Percentiles rank a stretch among this genome's conserved stretches.
phyloP scores from a whole-genome alignment of 768 basidiomycete species.

The Russula sp. region DNA sequence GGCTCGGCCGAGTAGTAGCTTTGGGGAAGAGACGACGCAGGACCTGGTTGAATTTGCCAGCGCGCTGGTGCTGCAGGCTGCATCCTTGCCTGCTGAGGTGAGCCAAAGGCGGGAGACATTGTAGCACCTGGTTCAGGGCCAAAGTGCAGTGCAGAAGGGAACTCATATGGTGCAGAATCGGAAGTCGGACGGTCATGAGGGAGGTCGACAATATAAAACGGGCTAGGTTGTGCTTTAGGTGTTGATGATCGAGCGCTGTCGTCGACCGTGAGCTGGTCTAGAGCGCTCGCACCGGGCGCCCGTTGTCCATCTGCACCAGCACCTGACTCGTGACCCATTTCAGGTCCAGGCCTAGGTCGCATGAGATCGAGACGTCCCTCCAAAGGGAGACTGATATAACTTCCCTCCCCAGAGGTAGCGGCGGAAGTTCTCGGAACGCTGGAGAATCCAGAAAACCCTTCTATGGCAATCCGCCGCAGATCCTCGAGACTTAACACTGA shows the following conservation, averaged over 20 bases:
- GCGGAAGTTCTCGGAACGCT: neutral
- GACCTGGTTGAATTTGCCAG: slow-evolving; percentile 9
- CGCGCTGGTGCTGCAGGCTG: slow-evolving; percentile 9
- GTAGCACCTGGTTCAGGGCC: neutral
- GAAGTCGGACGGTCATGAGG: neutral
- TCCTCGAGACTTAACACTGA: slow-evolving; percentile 26
- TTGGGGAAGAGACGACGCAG: slow-evolving; percentile 23
- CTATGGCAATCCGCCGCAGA: slow-evolving; percentile 52
- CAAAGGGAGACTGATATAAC: slow-evolving; percentile 75
- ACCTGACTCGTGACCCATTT: slow-evolving; percentile 6
- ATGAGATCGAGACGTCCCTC: slow-evolving; percentile 87
- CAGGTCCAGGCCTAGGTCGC: slow-evolving; percentile 38
- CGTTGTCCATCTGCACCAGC: neutral
- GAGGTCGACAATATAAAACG: neutral
- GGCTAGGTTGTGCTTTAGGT: neutral
- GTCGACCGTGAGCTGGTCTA: neutral
- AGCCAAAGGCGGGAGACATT: neutral
- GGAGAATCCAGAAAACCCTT: slow-evolving; percentile 39
- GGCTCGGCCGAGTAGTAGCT: slow-evolving; percentile 4
- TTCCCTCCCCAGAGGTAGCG: slow-evolving; percentile 44
- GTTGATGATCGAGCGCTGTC: slow-evolving; percentile 3
- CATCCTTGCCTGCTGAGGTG: slow-evolving; percentile 9
- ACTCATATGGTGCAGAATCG: neutral
- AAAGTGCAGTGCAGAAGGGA: neutral
- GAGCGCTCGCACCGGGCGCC: neutral